Conservation (phyloP, 805 yeast genomes). For the Candida sphagnicola region DNA sequence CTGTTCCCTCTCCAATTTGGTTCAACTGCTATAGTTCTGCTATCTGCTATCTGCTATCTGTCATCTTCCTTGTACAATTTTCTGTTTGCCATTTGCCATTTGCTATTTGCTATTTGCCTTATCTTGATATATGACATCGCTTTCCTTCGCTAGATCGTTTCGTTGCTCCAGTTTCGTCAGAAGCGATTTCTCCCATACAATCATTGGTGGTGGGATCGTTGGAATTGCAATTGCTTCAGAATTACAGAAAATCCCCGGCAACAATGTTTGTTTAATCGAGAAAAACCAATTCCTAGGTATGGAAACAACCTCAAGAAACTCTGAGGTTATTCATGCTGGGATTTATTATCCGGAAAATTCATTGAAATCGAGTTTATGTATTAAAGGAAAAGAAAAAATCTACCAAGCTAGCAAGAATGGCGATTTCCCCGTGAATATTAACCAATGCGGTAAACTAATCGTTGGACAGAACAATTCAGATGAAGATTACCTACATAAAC, state of each 20-base stretch:
- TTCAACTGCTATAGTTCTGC: too few species aligned
- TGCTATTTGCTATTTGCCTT: too few species aligned
- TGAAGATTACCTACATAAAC: conserved; percentile 49
- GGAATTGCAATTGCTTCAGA: conserved; percentile 81
- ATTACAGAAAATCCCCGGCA: conserved; percentile 41
- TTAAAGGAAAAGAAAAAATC: conserved; percentile 67
- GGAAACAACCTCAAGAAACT: conserved; percentile 85
- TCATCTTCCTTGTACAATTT: too few species aligned
- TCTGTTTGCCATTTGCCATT: too few species aligned
- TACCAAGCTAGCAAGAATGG: conserved; percentile 46
- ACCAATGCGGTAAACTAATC: conserved; percentile 77
- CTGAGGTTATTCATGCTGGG: conserved; percentile 93
- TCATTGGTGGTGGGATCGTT: conserved; percentile 82
- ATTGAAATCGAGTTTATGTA: conserved; percentile 65
- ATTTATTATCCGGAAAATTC: conserved; percentile 70
- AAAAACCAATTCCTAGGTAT: conserved; percentile 62
- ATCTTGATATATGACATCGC: too few species aligned
- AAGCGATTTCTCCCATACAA: conserved; percentile 61
- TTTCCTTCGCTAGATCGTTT: conserved; percentile 1
- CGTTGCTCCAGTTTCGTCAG: not conserved
- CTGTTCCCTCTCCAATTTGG: too few species aligned
- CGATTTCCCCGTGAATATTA: conserved; percentile 25
- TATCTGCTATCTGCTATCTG: too few species aligned
- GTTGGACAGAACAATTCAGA: conserved; percentile 76
- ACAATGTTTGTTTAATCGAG: conserved; percentile 63